Base-by-base conservation (phyloP, 139 green algal species). In the Parachlorella kessleri region DNA sequence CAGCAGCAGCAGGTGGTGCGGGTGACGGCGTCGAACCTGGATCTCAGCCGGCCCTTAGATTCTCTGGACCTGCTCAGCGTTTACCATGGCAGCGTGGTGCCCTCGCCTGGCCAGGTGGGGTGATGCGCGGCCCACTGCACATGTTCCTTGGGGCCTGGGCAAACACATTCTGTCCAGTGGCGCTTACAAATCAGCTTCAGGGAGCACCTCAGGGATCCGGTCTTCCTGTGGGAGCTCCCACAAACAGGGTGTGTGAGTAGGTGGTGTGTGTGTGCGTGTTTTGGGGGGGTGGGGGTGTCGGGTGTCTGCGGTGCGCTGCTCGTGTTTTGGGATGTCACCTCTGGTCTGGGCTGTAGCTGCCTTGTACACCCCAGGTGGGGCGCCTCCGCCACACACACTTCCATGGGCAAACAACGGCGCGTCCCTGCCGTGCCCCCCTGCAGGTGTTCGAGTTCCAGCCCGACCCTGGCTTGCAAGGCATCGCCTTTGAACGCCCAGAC, bases 381-480 rank as follows among this genome's bases (percentile, higher is more conserved):
- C n/a, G n/a, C n/a, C n/a, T n/a, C n/a, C n/a, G n/a, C n/a, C n/a
- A n/a, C n/a, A n/a, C n/a, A n/a, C n/a, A n/a, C n/a, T n/a, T n/a
- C n/a, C 59, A 32, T 32, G 66, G 32, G 33, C 7, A 23, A n/a
- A 21, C 21, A 30, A n/a, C n/a, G n/a, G n/a, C n/a, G n/a, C n/a
- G n/a, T n/a, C n/a, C 28, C 21, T 71, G 42, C 33, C 28, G 18
- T 59, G 23, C 2, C 42, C 14, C 4, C 70, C 8, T 33, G 32
- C 69, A 87, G 66, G 71, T 83, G 72, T 77, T 83, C 63, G 85
- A 89, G 73, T 87, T 87, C 40, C 55, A 74, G 53, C 85, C 86
- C 0, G 85, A 91, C 76, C 40, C 75, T 26, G 78, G 66, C 6
- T 67, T 90, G 72, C 82, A 88, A 68, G 79, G 70, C 28, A 76